These are phyloP conservation scores for Raddia guianensis DNA, from an alignment of 176 grass and related monocot species.

Conservation along the genomic window DNA sequence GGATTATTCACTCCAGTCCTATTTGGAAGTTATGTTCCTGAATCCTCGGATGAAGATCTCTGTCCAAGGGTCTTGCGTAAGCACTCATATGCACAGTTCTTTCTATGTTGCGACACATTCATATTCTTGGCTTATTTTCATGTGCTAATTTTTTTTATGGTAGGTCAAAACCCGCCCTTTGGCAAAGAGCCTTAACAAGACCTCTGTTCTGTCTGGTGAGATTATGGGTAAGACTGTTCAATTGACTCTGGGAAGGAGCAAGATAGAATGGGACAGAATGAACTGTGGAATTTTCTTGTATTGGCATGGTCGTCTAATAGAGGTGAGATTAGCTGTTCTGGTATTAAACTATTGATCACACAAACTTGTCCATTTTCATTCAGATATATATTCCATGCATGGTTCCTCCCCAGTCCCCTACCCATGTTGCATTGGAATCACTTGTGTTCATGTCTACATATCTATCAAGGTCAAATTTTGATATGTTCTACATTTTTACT, in stretches of 20 bases:
- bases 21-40: slow-evolving; percentile 86
- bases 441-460: neutral
- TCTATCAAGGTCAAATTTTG: slow-evolving; percentile 12
- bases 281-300: slow-evolving; percentile 90
- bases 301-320: slow-evolving; percentile 88
- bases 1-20: slow-evolving; percentile 89
- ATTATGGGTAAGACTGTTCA: slow-evolving; percentile 65
- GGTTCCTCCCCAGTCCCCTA: neutral
- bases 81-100: slow-evolving; percentile 27
- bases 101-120: slow-evolving; percentile 35
- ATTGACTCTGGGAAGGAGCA: slow-evolving; percentile 77
- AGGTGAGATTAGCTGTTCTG: slow-evolving; percentile 50
- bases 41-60: slow-evolving; percentile 84
- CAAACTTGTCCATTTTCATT: slow-evolving; percentile 19
- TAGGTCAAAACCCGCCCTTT: slow-evolving; percentile 76
- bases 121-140: slow-evolving; percentile 30
- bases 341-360: neutral
- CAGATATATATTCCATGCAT: neutral
- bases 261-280: slow-evolving; percentile 75
- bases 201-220: slow-evolving; percentile 59
- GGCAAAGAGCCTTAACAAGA: slow-evolving; percentile 80
- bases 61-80: slow-evolving; percentile 79
- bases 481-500: neutral
- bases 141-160: slow-evolving; percentile 3
- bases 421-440: neutral